Evolutionary conservation across 164 flowering plant genomes (phyloP).

Genomic region (Liquidambar formosana): DNA sequence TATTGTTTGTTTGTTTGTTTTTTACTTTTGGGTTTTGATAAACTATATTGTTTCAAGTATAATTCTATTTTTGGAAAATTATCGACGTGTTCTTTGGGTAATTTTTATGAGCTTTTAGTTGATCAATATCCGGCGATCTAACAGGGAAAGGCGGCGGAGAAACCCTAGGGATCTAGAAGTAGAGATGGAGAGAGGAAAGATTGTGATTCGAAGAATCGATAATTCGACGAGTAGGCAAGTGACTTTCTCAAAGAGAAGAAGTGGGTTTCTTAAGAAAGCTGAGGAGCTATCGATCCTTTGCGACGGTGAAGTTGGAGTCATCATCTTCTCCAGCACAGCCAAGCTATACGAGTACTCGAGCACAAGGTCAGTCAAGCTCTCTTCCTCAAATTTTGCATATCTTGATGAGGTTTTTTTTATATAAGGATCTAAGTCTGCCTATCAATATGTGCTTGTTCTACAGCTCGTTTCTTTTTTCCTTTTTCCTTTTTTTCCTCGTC

Average conservation of each 20-base stretch:
- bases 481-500: too few relatives aligned
- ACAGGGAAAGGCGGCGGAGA: neutral
- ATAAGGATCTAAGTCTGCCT: too few relatives aligned
- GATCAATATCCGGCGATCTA: neutral
- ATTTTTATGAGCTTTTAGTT: too few relatives aligned
- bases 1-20: too few relatives aligned
- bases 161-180: neutral
- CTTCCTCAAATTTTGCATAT: neutral
- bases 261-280: conserved; percentile 33
- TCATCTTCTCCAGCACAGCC: conserved; percentile 34
- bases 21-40: too few relatives aligned
- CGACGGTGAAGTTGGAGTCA: conserved; percentile 30
- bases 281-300: conserved; percentile 34
- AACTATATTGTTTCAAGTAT: too few relatives aligned
- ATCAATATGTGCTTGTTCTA: too few relatives aligned
- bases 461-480: too few relatives aligned
- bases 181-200: conserved; percentile 32
- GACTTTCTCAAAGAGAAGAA: conserved; percentile 34
- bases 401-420: too few relatives aligned
- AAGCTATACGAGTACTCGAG: conserved; percentile 31
- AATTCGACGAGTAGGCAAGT: conserved; percentile 34
- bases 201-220: conserved; percentile 29
- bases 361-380: conserved; percentile 23
- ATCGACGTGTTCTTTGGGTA: too few relatives aligned
- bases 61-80: too few relatives aligned